Conservation (phyloP, 768 basidiomycete species). For the Leucogyrophana mollusca region DNA sequence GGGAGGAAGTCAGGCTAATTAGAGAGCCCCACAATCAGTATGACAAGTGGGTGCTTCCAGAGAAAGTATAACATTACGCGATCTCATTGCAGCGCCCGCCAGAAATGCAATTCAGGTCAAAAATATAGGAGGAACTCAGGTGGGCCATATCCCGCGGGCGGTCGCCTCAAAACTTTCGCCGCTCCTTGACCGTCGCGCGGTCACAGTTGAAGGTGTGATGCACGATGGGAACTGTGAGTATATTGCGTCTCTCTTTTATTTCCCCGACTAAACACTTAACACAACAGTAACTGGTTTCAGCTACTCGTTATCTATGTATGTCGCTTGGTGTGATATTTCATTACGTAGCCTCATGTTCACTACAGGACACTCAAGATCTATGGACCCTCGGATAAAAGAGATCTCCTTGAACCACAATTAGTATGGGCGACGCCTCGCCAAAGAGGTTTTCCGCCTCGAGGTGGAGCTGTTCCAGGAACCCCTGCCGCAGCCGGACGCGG, state of each 20-base stretch:
- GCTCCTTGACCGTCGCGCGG: slow-evolving; percentile 58
- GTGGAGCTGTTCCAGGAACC: slow-evolving; percentile 9
- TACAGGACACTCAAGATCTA: slow-evolving; percentile 69
- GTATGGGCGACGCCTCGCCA: slow-evolving; percentile 75
- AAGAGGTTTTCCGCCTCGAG: slow-evolving; percentile 45
- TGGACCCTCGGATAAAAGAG: slow-evolving; percentile 59
- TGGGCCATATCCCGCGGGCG: slow-evolving; percentile 73
- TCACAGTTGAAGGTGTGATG: slow-evolving; percentile 70
- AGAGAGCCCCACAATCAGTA: slow-evolving; percentile 68
- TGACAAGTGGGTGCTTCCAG: slow-evolving; percentile 50
- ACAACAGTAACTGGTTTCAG: slow-evolving; percentile 39
- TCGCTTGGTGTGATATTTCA: neutral
- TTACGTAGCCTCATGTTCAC: neutral
- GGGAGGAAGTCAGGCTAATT: slow-evolving; percentile 71
- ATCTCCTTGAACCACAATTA: slow-evolving; percentile 61
- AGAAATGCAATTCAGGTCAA: slow-evolving; percentile 82
- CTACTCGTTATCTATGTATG: slow-evolving; percentile 67
- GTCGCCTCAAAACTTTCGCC: slow-evolving; percentile 64
- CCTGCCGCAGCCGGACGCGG: slow-evolving; percentile 14
- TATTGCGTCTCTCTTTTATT: too few species aligned
- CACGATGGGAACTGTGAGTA: slow-evolving; percentile 70
- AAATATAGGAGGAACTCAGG: slow-evolving; percentile 73
- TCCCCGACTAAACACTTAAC: slow-evolving; percentile 1
- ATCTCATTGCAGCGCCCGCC: neutral
- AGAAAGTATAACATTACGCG: neutral